These are phyloP conservation scores for Aspergillus neotritici DNA, from an alignment of 2,329 filamentous ascomycete genomes.

Conservation along the genomic window DNA sequence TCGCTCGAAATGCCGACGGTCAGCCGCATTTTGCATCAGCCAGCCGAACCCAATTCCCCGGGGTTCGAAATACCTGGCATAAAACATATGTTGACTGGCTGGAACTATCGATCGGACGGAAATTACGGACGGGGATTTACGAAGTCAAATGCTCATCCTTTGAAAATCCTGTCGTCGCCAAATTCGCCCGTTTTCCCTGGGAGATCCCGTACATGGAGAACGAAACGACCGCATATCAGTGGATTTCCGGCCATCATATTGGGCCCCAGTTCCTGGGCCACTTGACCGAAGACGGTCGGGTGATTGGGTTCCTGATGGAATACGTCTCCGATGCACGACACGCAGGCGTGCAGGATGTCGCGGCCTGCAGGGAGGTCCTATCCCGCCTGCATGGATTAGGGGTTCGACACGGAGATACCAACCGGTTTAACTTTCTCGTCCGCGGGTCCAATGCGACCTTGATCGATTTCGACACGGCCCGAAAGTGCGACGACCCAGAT, in stretches of 20 bases:
- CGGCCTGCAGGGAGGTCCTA: slow-evolving; percentile 15
- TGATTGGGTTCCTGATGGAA: slow-evolving; percentile 39
- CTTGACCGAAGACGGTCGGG: slow-evolving; percentile 33
- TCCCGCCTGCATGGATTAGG: slow-evolving; percentile 22
- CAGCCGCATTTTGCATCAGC: slow-evolving; percentile 17
- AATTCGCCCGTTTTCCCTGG: slow-evolving; percentile 37
- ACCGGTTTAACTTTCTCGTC: slow-evolving; percentile 27
- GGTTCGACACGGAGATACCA: slow-evolving; percentile 23
- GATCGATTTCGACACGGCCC: slow-evolving; percentile 27
- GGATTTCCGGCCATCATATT: slow-evolving; percentile 31
- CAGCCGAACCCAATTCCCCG: slow-evolving; percentile 15
- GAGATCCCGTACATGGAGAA: slow-evolving; percentile 33
- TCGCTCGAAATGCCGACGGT: slow-evolving; percentile 14
- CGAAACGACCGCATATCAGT: slow-evolving; percentile 36
- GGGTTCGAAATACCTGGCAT: slow-evolving; percentile 21
- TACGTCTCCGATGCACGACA: slow-evolving; percentile 19
- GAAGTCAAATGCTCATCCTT: slow-evolving; percentile 16
- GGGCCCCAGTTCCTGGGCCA: slow-evolving; percentile 38
- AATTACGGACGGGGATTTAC: slow-evolving; percentile 22
- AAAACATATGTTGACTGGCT: slow-evolving; percentile 17
- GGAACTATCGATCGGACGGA: slow-evolving; percentile 15
- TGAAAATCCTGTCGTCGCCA: slow-evolving; percentile 23
- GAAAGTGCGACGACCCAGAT: slow-evolving; percentile 18
- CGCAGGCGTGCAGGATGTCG: slow-evolving; percentile 18
- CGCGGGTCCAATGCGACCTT: slow-evolving; percentile 14